Evolutionary conservation across 345 rosid species (phyloP), one percentile per base, ranked within the genome.

Genomic region (Iberis pinnata): DNA sequence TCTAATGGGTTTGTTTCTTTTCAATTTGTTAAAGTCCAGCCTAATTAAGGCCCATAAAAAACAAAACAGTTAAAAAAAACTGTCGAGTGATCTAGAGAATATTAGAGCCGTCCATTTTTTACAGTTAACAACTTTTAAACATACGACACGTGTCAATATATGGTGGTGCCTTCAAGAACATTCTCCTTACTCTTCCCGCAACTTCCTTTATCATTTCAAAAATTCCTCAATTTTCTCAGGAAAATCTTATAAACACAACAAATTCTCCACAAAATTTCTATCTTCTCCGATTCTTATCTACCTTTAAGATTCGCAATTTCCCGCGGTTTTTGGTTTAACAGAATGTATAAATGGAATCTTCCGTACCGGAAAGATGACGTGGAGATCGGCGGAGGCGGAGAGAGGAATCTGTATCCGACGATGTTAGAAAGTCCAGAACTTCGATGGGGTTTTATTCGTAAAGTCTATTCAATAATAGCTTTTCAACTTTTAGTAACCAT

Each of bases 381-480:
- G 74, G 96, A 88, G 62, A 38, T 16, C 13, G 53, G 46, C 12
- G 86, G 79, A 12, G 49, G 80, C 2, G 85, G 82, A 13, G 52
- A 81, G 3, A 68, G 66, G 59, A 71, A 86, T 53, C 74, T 84
- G 67, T 84, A 82, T 49, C 96, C 96, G 54, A 66, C 67, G 84
- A 84, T 88, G 96, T 63, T 77, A 0, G 96, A 88, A 69, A 74
- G 74, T 48, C 96, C 96, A 18, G 75, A 84, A 72, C 78, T 88
- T 51, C 80, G 96, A 12, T 88, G 96, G 96, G 63, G 84, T 10
- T 88, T 88, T 39, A 88, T 88, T 25, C 73, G 96, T 6, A 88
- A 88, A 31, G 75, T 84, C 0, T 88, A 88, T 61, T 73, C 83
- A 8, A 88, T 88, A 56, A 49, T 88, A 20, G 18, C 73, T 50